phyloP scores from a whole-genome alignment of 2,329 filamentous ascomycete genomes.

The Piedraia hortae region DNA sequence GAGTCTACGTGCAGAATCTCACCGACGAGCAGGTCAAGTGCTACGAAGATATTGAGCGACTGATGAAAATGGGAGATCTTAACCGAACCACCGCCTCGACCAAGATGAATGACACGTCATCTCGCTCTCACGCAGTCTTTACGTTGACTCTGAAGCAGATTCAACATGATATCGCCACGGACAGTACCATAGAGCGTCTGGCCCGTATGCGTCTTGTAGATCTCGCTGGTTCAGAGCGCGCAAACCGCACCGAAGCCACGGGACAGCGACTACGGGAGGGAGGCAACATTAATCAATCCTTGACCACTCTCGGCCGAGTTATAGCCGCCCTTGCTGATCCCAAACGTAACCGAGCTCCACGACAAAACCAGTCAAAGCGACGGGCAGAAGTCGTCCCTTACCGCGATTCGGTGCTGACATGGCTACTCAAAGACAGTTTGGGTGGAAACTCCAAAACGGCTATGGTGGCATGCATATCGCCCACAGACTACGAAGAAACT shows the following conservation, averaged over 20 bases:
- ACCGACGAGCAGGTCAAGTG: slow-evolving; percentile 79
- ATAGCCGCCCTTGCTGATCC: slow-evolving; percentile 67
- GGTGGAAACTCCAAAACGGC: slow-evolving; percentile 95
- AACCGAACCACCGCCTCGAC: slow-evolving; percentile 78
- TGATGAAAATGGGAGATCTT: slow-evolving; percentile 71
- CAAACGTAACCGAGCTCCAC: slow-evolving; percentile 19
- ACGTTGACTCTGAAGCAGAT: slow-evolving; percentile 97
- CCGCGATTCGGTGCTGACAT: slow-evolving; percentile 56
- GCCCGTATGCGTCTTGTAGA: slow-evolving; percentile 88
- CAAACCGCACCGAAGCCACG: slow-evolving; percentile 84
- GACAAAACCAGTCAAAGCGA: slow-evolving; percentile 5
- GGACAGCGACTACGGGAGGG: slow-evolving; percentile 76
- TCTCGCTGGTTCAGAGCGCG: slow-evolving; percentile 77
- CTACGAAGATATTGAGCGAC: slow-evolving; percentile 61
- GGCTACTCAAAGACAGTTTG: slow-evolving; percentile 84
- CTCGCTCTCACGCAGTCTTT: slow-evolving; percentile 87
- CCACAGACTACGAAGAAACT: slow-evolving; percentile 89
- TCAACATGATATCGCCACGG: slow-evolving; percentile 87
- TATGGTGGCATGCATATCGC: slow-evolving; percentile 95
- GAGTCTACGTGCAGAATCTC: slow-evolving; percentile 87
- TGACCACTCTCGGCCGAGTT: slow-evolving; percentile 82
- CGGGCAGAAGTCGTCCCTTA: slow-evolving; percentile 45
- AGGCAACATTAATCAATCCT: slow-evolving; percentile 95
- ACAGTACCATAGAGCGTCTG: slow-evolving; percentile 85
- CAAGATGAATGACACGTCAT: slow-evolving; percentile 98